Conservation (phyloP, 208 protist genomes). For the Sergeia podlipaevii region DNA sequence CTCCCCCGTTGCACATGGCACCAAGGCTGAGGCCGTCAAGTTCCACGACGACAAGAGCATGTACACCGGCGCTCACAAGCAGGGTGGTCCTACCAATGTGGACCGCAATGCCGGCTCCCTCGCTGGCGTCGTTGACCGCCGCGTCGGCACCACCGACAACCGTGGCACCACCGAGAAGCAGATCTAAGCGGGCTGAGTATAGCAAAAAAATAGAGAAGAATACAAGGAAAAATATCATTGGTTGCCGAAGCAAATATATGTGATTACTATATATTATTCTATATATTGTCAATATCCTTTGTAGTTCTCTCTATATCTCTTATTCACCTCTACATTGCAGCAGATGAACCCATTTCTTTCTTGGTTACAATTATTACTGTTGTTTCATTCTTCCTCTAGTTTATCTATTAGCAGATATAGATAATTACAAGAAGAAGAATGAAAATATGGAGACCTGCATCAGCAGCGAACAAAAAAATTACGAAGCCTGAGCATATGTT, state of each 20-base stretch:
- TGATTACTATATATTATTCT: not conserved
- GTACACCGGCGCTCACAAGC: constrained; percentile 90
- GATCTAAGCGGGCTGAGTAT: constrained; percentile 19
- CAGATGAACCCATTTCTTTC: no score
- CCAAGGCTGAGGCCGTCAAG: constrained; percentile 81
- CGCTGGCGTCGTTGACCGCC: constrained; percentile 81
- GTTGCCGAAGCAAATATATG: not conserved
- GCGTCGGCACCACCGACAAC: constrained; percentile 59
- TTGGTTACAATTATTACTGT: no score
- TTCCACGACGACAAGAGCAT: constrained; percentile 90
- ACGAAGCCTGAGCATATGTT: no score
- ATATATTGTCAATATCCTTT: no score
- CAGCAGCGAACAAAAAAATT: no score
- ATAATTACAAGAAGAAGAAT: constrained; percentile 9
- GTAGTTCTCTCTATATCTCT: no score
- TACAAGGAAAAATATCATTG: not conserved
- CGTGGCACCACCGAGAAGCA: constrained; percentile 79
- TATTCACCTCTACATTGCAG: no score
- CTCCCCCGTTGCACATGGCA: constrained; percentile 65
- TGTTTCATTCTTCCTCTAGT: constrained; percentile 8
- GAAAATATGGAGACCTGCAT: no score
- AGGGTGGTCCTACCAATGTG: constrained; percentile 86
- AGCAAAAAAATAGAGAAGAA: not conserved
- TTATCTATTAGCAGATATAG: not conserved
- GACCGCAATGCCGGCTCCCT: constrained; percentile 85